A percentile compares a stretch with the other conserved stretches of the same genome.
These are phyloP conservation scores for Fusarium bactridioides DNA, from an alignment of 2,329 filamentous ascomycete genomes.

Conservation along the genomic window DNA sequence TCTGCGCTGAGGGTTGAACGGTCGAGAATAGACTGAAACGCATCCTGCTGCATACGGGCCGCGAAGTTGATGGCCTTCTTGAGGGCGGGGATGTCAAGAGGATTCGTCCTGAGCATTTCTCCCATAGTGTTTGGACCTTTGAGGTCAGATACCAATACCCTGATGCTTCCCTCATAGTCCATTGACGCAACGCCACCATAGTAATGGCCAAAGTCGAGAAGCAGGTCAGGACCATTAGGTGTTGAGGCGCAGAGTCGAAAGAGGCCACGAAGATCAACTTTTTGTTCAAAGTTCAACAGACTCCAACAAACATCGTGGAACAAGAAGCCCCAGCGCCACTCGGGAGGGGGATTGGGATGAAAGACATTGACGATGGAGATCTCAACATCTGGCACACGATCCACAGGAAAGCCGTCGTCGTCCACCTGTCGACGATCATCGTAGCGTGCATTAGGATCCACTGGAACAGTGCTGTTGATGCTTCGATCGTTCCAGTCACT, in stretches of 20 bases:
- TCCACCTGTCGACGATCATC: not conserved
- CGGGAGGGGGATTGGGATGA: not conserved
- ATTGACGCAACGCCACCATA: not conserved
- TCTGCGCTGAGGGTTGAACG: not conserved
- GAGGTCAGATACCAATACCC: not conserved
- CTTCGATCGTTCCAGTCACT: not conserved
- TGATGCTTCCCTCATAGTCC: not conserved
- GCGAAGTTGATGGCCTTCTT: not conserved
- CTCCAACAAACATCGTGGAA: constrained; percentile 28
- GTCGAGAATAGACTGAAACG: not conserved
- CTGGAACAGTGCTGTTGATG: not conserved
- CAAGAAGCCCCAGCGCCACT: constrained; percentile 2
- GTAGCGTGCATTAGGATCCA: not conserved
- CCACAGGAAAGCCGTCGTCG: not conserved
- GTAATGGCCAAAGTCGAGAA: constrained; percentile 26
- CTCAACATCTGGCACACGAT: not conserved
- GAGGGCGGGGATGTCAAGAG: constrained; percentile 2
- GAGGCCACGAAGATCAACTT: not conserved
- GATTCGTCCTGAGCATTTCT: not conserved
- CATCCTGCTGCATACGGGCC: not conserved
- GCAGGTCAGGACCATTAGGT: not conserved
- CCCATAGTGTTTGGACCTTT: accelerated
- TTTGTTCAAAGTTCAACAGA: not conserved
- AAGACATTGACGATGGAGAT: not conserved
- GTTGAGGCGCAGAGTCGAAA: constrained; percentile 14